Base-by-base conservation (phyloP, 2,329 filamentous ascomycete species). In the Pseudogymnoascus destructans region DNA sequence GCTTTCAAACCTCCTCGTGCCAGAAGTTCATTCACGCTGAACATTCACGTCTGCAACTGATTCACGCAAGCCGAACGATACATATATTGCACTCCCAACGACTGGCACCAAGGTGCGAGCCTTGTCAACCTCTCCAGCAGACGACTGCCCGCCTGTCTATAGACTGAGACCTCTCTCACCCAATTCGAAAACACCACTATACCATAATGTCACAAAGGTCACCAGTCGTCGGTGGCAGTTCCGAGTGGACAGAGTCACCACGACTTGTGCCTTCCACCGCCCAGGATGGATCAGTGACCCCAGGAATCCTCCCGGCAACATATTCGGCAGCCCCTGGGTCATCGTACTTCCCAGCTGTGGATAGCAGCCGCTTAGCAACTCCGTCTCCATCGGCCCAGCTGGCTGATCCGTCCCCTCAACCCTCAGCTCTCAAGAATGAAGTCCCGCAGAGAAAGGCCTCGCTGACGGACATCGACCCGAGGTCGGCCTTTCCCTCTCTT, bases 401-500 rank as follows among this genome's bases (percentile, higher is more conserved):
- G 72, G 60, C 66, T 69, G 57, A 65, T 67, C 56, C 75, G 74
- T 30, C 46, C 13, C 7, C n/a, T 70, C 30, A 38, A 36, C 30
- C 54, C 23, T 74, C 73, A 60, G 72, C 70, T 54, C 64, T 66
- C 52, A 73, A 73, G 59, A 74, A 57, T 35, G 23, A 33, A 15
- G 46, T 57, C 17, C 56, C 19, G 11, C 55, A 63, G 40, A 63
- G 60, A 58, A 55, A 58, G 49, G 62, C 80, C 64, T 80, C 79
- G 33, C 69, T 84, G 57, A 72, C 75, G 23, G 79, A 83, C 57
- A 76, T 82, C 61, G 69, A 70, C 63, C 69, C 69, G n/a, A 75
- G 76, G 64, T 73, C 75, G 59, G 75, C 75, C 58, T 78, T 81
- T 63, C 81, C 81, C 7, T 76, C 80, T 60, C 69, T 85, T 46